These are phyloP conservation scores for Senecio squalidus DNA, from an alignment of 140 eudicot species.

Conservation along the genomic window DNA sequence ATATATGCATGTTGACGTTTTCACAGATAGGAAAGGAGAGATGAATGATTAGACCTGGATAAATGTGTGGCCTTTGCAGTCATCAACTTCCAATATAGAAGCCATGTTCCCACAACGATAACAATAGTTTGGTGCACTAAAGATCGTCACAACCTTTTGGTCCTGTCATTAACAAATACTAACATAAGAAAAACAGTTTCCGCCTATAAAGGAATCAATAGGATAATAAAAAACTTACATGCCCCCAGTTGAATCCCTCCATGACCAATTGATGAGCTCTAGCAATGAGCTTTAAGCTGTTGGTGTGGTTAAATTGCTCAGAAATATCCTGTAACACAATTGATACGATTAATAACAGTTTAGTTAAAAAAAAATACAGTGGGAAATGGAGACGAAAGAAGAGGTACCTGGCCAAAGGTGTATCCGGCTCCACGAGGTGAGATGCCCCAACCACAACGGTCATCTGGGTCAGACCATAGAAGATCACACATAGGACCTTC, in stretches of 20 bases:
- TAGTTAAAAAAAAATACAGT: background rate
- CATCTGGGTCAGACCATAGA: constrained; percentile 90
- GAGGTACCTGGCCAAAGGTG: constrained; percentile 79
- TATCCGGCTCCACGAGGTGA: constrained; percentile 95
- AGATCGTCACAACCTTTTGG: constrained; percentile 88
- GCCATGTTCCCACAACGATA: constrained; percentile 96
- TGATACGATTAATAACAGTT: background rate
- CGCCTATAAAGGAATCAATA: background rate
- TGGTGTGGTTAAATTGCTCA: constrained; percentile 81
- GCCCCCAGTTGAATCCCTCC: constrained; percentile 97
- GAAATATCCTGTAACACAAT: constrained; percentile 64
- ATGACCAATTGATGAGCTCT: constrained; percentile 96
- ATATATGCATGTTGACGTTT: no score
- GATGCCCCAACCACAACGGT: constrained; percentile 96
- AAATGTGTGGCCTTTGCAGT: constrained; percentile 77
- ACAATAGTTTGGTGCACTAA: constrained; percentile 91
- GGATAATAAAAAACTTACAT: constrained; percentile 37
- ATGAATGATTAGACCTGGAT: constrained; percentile 43
- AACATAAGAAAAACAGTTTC: background rate
- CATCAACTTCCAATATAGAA: constrained; percentile 86
- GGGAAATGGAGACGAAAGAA: background rate
- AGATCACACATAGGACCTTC: constrained; percentile 94
- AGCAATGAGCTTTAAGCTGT: constrained; percentile 73
- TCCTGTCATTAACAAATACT: constrained; percentile 41
- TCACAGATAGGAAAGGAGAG: background rate